These are phyloP conservation scores for Penicillium taxi DNA, from an alignment of 495 filamentous ascomycete genomes.

Conservation along the genomic window DNA sequence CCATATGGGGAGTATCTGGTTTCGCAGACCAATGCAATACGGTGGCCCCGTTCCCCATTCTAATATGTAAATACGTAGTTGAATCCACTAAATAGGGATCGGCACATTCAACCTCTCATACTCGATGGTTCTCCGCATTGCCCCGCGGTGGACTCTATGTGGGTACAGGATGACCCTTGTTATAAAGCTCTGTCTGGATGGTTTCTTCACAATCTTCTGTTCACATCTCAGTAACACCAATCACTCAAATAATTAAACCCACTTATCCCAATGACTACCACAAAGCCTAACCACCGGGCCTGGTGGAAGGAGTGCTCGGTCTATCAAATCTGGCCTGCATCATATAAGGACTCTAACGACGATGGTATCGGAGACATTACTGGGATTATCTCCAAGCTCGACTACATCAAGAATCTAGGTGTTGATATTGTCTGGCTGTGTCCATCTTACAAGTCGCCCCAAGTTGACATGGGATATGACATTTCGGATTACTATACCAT, in stretches of 20 bases:
- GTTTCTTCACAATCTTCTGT: too few species aligned
- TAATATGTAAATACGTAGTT: too few species aligned
- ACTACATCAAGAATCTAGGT: slow-evolving; percentile 56
- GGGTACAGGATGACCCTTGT: too few species aligned
- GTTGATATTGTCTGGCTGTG: slow-evolving; percentile 63
- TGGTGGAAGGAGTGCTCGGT: slow-evolving; percentile 53
- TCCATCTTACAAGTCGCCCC: slow-evolving; percentile 59
- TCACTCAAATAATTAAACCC: too few species aligned
- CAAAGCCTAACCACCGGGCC: slow-evolving; percentile 32
- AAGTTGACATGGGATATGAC: slow-evolving; percentile 56
- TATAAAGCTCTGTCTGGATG: too few species aligned
- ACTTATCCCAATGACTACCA: slow-evolving; percentile 21
- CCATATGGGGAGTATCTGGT: too few species aligned
- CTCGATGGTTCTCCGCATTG: slow-evolving; percentile 20
- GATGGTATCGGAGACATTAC: slow-evolving; percentile 63
- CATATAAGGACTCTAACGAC: slow-evolving; percentile 57
- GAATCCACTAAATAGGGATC: too few species aligned
- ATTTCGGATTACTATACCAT: slow-evolving; percentile 62
- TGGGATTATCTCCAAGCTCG: slow-evolving; percentile 56
- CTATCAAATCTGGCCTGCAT: slow-evolving; percentile 65
- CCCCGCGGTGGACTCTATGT: slow-evolving; percentile 20
- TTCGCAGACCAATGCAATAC: too few species aligned
- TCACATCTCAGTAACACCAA: too few species aligned
- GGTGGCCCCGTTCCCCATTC: too few species aligned
- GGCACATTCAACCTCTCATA: slow-evolving; percentile 5